phyloP scores from a whole-genome alignment of 2,329 filamentous ascomycete species.

The Alternaria sp. region DNA sequence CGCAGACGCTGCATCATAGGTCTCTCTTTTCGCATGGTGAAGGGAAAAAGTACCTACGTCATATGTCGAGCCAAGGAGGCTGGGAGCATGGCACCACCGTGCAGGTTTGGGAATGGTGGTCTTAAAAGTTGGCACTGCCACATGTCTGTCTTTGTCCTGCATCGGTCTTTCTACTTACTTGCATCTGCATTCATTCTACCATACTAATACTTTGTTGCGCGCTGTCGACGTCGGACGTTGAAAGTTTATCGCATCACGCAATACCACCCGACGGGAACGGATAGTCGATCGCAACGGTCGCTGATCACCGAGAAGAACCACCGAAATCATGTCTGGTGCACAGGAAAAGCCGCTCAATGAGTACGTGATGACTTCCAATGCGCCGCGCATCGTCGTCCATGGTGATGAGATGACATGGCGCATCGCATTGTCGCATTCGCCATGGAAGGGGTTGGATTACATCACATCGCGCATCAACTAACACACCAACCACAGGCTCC shows the following conservation, averaged over 20 bases:
- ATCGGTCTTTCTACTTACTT: background rate
- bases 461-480: background rate
- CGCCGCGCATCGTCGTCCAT: background rate
- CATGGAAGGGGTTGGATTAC: background rate
- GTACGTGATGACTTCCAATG: constrained; percentile 26
- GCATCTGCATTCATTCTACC: constrained; percentile 1
- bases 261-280: constrained; percentile 8
- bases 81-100: constrained; percentile 4
- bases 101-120: constrained; percentile 1
- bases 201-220: background rate
- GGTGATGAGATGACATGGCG: background rate
- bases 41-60: constrained; percentile 15
- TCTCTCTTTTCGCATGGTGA: background rate
- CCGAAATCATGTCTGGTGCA: constrained; percentile 32
- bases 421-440: background rate
- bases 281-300: constrained; percentile 14
- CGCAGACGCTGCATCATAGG: constrained; percentile 2
- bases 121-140: constrained; percentile 22
- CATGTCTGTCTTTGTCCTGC: constrained; percentile 6
- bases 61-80: constrained; percentile 12
- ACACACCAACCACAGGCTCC: constrained; percentile 53
- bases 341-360: constrained; percentile 49
- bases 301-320: constrained; percentile 5
- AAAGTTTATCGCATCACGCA: constrained; percentile 1
- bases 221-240: background rate